Conservation (phyloP, 371 early-diverging fungal species). For the Syncephalastrum sp. region DNA sequence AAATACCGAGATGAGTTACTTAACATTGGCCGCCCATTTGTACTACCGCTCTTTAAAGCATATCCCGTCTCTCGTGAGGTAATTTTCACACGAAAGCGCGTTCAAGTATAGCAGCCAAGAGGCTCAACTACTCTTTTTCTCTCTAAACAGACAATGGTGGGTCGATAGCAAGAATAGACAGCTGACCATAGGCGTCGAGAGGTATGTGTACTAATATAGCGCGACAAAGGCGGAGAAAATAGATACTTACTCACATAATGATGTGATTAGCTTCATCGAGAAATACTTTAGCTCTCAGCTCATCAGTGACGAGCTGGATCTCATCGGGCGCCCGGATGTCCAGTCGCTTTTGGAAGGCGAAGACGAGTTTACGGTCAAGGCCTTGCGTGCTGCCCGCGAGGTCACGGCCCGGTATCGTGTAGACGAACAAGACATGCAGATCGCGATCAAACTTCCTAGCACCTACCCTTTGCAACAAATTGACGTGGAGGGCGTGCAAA, state of each 20-base stretch:
- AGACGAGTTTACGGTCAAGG: conserved; percentile 68
- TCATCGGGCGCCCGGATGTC: conserved; percentile 49
- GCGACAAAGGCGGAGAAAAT: neutral
- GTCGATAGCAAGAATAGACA: conserved; percentile 80
- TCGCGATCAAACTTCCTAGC: conserved; percentile 76
- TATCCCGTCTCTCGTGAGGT: conserved; percentile 73
- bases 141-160: conserved; percentile 66
- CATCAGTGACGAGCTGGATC: conserved; percentile 63
- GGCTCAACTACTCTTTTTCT: no score
- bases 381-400: conserved; percentile 66
- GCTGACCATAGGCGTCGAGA: conserved; percentile 70
- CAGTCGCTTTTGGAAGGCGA: conserved; percentile 48
- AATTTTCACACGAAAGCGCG: conserved; percentile 7
- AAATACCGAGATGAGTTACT: conserved; percentile 56
- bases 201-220: conserved; percentile 25
- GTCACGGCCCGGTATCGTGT: conserved; percentile 76
- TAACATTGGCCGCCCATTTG: conserved; percentile 70
- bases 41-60: conserved; percentile 65
- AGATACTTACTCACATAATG: no score
- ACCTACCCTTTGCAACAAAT: conserved; percentile 84
- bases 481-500: conserved; percentile 74
- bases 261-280: conserved; percentile 63
- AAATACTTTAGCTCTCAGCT: conserved; percentile 67
- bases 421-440: conserved; percentile 87
- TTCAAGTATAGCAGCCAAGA: neutral